A percentile compares a stretch with the other conserved stretches of the same genome.
Evolutionary conservation across 2,329 filamentous ascomycete genomes (phyloP).

Genomic region (Trichoderma atrobrunneum): DNA sequence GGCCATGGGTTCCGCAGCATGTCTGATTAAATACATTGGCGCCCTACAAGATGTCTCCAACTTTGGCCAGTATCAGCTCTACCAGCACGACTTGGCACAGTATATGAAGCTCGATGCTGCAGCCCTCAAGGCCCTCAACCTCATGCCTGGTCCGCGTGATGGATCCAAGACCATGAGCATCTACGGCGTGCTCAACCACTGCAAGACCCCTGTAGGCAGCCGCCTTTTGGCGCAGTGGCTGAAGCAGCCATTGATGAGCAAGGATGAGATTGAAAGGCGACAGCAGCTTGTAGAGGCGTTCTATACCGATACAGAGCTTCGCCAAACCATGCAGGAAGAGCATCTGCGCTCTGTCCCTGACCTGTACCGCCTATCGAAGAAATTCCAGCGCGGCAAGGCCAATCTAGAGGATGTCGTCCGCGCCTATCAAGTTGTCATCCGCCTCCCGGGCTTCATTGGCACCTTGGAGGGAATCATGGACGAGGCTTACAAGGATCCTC

Average conservation of each 20-base stretch:
- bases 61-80: conserved; percentile 95
- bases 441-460: conserved; percentile 83
- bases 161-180: conserved; percentile 97
- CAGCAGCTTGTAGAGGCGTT: conserved; percentile 96
- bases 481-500: conserved; percentile 81
- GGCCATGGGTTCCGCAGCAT: conserved; percentile 91
- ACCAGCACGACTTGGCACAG: conserved; percentile 93
- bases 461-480: conserved; percentile 95
- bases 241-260: conserved; percentile 94
- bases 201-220: conserved; percentile 93
- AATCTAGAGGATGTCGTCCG: conserved; percentile 94
- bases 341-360: conserved; percentile 92
- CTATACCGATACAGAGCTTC: conserved; percentile 83
- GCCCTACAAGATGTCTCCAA: conserved; percentile 89
- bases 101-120: conserved; percentile 99
- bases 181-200: conserved; percentile 91
- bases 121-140: conserved; percentile 86
- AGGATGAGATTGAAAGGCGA: conserved; percentile 81
- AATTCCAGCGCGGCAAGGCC: conserved; percentile 87
- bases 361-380: conserved; percentile 87
- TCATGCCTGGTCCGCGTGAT: conserved; percentile 94
- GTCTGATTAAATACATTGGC: conserved; percentile 90
- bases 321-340: conserved; percentile 95
- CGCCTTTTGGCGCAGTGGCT: conserved; percentile 91
- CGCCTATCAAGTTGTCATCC: conserved; percentile 90